Conservation (phyloP, 1,284 basidiomycete species). For the Violaceomyces palustris region DNA sequence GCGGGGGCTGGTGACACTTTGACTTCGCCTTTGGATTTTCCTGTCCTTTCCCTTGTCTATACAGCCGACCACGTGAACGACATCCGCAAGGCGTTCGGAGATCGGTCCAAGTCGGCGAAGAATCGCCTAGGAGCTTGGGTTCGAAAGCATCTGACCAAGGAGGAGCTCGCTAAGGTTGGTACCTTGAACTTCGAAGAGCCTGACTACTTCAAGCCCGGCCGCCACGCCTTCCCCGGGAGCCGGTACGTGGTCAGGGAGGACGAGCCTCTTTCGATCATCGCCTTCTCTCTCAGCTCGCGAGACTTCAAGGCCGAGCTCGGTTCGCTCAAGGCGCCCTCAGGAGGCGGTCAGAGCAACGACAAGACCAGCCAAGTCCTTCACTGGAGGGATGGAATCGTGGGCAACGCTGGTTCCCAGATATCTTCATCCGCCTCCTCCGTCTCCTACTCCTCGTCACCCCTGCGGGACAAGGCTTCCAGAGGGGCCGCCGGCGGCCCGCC, state of each 20-base stretch:
- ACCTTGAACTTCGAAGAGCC: slow-evolving; percentile 26
- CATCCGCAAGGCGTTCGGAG: slow-evolving; percentile 34
- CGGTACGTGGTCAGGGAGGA: slow-evolving; percentile 35
- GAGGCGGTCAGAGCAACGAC: slow-evolving; percentile 12
- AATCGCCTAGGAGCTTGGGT: slow-evolving; percentile 35
- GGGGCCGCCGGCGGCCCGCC: slow-evolving; percentile 7
- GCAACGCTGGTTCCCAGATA: slow-evolving; percentile 12
- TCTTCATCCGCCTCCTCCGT: slow-evolving; percentile 15
- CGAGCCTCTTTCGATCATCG: slow-evolving; percentile 45
- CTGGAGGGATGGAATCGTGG: slow-evolving; percentile 27
- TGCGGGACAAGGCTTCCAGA: slow-evolving; percentile 18
- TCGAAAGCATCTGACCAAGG: slow-evolving; percentile 36
- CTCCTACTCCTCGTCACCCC: slow-evolving; percentile 10
- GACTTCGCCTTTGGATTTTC: too few relatives aligned
- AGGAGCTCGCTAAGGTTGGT: slow-evolving; percentile 23
- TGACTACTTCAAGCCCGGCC: slow-evolving; percentile 20
- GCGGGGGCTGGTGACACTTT: too few relatives aligned
- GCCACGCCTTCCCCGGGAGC: slow-evolving; percentile 36
- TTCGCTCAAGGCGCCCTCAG: slow-evolving; percentile 7
- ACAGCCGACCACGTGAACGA: slow-evolving; percentile 32
- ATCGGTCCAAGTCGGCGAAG: slow-evolving; percentile 38
- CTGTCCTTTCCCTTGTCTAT: not conserved
- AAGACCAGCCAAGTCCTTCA: slow-evolving; percentile 27
- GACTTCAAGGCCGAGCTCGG: slow-evolving; percentile 35
- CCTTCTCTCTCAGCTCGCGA: slow-evolving; percentile 40